These are phyloP conservation scores for Rutstroemia sydowiana DNA, from an alignment of 2,329 filamentous ascomycete species.

Conservation along the genomic window DNA sequence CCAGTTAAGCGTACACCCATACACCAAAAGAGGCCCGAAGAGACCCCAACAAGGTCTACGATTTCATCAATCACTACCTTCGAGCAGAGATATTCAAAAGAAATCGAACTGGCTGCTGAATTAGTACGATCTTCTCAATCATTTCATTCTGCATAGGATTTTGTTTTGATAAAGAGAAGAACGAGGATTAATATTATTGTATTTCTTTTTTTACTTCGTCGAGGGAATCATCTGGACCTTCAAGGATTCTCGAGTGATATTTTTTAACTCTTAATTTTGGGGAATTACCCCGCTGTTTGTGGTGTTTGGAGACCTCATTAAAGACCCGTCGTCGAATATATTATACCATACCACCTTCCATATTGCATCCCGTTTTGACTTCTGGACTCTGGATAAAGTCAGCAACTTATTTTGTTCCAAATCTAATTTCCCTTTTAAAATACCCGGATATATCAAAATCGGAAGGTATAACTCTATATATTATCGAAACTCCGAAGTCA, in stretches of 20 bases:
- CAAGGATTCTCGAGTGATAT: background rate
- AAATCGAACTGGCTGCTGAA: slow-evolving; percentile 15
- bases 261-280: background rate
- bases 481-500: background rate
- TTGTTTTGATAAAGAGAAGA: background rate
- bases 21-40: background rate
- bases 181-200: background rate
- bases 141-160: background rate
- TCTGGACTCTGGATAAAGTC: background rate
- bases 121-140: slow-evolving; percentile 12
- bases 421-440: background rate
- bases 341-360: background rate
- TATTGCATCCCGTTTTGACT: background rate
- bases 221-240: background rate
- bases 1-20: background rate
- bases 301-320: background rate
- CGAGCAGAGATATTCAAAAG: background rate
- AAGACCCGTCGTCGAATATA: background rate
- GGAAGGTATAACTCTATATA: background rate
- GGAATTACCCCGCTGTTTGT: slow-evolving; percentile 6
- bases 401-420: background rate
- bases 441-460: background rate
- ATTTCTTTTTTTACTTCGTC: background rate
- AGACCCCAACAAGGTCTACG: background rate
- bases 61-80: background rate